Conservation (phyloP, 176 grass and related monocot genomes). For the Bromus sterilis region DNA sequence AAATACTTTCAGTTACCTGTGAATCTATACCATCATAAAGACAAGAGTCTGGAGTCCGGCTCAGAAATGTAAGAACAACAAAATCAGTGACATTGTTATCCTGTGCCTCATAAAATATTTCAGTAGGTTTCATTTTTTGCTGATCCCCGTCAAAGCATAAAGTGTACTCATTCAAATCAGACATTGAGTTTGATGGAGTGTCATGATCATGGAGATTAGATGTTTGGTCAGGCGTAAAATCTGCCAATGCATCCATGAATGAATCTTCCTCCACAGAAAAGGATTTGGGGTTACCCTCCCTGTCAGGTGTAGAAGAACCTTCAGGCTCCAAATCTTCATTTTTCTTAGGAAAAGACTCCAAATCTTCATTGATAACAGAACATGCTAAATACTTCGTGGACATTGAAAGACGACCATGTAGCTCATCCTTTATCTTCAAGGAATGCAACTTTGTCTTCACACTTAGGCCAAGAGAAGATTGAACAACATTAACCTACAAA, state of each 20-base stretch:
- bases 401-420: slow-evolving; percentile 55
- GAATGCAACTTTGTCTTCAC: slow-evolving; percentile 96
- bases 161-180: slow-evolving; percentile 24
- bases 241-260: slow-evolving; percentile 82
- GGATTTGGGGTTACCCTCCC: slow-evolving; percentile 23
- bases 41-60: slow-evolving; percentile 71
- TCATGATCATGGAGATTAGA: slow-evolving; percentile 35
- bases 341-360: slow-evolving; percentile 9
- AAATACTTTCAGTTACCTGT: slow-evolving; percentile 53
- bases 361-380: slow-evolving; percentile 74
- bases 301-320: slow-evolving; percentile 35
- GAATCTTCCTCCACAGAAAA: slow-evolving; percentile 77
- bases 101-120: slow-evolving; percentile 84
- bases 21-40: slow-evolving; percentile 91
- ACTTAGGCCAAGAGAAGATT: slow-evolving; percentile 57
- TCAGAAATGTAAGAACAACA: slow-evolving; percentile 78
- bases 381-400: slow-evolving; percentile 66
- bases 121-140: slow-evolving; percentile 34
- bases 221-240: slow-evolving; percentile 60
- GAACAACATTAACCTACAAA: slow-evolving; percentile 73
- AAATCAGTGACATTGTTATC: slow-evolving; percentile 79
- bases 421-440: slow-evolving; percentile 81
- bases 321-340: slow-evolving; percentile 52
- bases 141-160: slow-evolving; percentile 30
- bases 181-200: slow-evolving; percentile 12